Conservation (phyloP, 2,329 filamentous ascomycete genomes). For the Pseudodiploospora longispora region DNA sequence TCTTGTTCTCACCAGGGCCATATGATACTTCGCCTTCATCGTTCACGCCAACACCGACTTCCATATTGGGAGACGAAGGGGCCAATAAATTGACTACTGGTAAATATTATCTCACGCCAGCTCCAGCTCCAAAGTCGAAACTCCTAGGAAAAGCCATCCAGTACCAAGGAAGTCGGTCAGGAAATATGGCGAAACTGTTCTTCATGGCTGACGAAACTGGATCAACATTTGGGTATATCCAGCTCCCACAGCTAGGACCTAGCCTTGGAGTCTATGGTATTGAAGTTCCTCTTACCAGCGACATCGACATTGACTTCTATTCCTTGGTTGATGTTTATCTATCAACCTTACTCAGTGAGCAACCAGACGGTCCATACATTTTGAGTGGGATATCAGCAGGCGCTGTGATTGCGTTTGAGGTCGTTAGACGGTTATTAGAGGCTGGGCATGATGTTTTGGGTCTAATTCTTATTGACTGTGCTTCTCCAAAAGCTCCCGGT, state of each 20-base stretch:
- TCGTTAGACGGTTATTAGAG: neutral
- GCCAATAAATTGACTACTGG: too few species aligned
- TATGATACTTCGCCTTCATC: too few species aligned
- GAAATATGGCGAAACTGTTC: neutral
- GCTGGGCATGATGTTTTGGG: neutral
- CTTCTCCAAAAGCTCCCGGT: neutral
- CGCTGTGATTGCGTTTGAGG: neutral
- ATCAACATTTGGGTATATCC: neutral
- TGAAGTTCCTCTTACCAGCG: neutral
- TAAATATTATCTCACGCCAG: too few species aligned
- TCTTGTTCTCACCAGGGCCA: too few species aligned
- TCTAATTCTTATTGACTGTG: neutral
- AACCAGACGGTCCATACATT: neutral
- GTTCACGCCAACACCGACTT: too few species aligned
- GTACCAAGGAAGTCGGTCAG: neutral
- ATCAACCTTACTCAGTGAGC: neutral
- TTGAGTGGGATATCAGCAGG: neutral
- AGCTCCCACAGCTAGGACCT: neutral
- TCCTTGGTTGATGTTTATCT: neutral
- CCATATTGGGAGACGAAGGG: too few species aligned
- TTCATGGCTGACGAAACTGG: neutral
- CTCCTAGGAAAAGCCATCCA: neutral
- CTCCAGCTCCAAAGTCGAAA: neutral
- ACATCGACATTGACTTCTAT: neutral
- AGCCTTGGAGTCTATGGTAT: neutral